Evolutionary conservation across 768 basidiomycete genomes (phyloP), one percentile per base, ranked within the genome.

Genomic region (Xerocomellus chrysenteron): DNA sequence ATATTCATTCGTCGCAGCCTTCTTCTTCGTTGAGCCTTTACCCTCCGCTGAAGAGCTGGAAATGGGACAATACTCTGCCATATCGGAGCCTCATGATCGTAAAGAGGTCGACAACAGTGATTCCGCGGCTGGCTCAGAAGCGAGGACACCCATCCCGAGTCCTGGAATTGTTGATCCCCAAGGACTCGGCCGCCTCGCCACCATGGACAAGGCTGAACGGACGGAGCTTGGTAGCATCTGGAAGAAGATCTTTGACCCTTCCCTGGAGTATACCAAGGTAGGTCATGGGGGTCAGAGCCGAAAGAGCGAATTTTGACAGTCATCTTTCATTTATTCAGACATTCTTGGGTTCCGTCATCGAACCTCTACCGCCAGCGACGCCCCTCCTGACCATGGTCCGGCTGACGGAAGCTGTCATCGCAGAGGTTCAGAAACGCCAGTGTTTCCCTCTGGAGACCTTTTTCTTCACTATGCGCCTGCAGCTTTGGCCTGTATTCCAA

Each of bases 401-500:
- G 13, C 75, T 99, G 17, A 91, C 90, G 46, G 94, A 98, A 70
- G 83, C 85, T 42, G 80, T 94, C 40, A 81, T 90, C 44, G 65
- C 78, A 7, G 88, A 92, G 63, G 82, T 92, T 13, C 88, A 93
- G 66, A 82, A 80, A 61, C 85, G 94, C 47, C 82, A 80, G 11
- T 93, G 90, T 63, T 75, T 86, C 7, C 91, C 94, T 14, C 79
- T 94, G 21, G 91, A 95, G 63, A 80, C 82, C 9, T 94, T 88
- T 70, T 79, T 95, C 49, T 90, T 94, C 69, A 79, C 81, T 2
- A 78, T 94, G 43, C 87, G 92, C 21, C 73, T 99, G 52, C 81
- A 86, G 62, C 84, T 98, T 79, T 98, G 94, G 93, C 97, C 96
- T 2, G 78, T 89, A 5, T 98, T 96, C 73, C 90, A 95, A 67